Conservation (phyloP, 78 protist species). For the Bigelowiella natans region DNA sequence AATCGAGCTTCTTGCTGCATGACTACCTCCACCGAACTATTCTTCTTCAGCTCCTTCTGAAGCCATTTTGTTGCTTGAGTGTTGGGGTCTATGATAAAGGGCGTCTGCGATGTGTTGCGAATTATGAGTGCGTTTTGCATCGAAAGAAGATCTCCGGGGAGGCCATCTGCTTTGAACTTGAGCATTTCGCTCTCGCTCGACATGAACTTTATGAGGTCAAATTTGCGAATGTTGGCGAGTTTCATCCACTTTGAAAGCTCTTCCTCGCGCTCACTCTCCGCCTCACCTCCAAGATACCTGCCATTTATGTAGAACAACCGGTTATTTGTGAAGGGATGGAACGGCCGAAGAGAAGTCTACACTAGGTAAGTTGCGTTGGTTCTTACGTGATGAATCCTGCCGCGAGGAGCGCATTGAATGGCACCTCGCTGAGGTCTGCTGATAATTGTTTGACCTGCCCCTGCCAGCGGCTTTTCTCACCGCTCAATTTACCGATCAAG, state of each 20-base stretch:
- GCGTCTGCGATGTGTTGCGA: neutral
- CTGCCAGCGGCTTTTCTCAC: slow-evolving; percentile 63
- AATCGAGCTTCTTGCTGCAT: slow-evolving; percentile 42
- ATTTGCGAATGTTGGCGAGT: neutral
- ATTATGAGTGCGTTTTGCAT: slow-evolving; percentile 64
- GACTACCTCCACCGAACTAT: slow-evolving; percentile 24
- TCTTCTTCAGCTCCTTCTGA: neutral
- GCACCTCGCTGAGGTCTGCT: neutral
- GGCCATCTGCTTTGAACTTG: neutral
- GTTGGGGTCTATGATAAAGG: slow-evolving; percentile 70
- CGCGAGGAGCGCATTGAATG: neutral
- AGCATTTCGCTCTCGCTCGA: neutral
- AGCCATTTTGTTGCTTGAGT: slow-evolving; percentile 61
- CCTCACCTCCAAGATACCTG: neutral
- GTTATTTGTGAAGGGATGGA: too few species aligned
- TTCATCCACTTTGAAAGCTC: neutral
- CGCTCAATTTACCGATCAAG: slow-evolving; percentile 56
- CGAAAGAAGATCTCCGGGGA: slow-evolving; percentile 44
- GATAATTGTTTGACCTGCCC: neutral
- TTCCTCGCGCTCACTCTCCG: neutral
- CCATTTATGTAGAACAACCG: too few species aligned
- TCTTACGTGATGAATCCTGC: neutral
- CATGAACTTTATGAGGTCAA: neutral
- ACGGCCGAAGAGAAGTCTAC: too few species aligned
- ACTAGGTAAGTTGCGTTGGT: too few species aligned